Percentiles rank a stretch among this genome's conserved stretches.
phyloP scores from a whole-genome alignment of 2,329 filamentous ascomycete species.

The Trichophyton rubrum region DNA sequence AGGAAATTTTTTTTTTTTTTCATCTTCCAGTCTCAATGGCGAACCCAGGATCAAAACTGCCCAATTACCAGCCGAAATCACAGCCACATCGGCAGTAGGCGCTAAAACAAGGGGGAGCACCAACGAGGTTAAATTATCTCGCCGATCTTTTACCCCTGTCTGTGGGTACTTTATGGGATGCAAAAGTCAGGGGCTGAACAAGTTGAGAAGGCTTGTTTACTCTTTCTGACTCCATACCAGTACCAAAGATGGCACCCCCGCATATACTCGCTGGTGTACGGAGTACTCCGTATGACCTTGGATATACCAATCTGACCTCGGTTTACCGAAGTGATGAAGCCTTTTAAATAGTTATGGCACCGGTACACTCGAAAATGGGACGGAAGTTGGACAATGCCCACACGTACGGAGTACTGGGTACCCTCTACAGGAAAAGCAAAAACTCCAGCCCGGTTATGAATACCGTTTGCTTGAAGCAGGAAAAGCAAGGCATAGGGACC shows the following conservation, averaged over 20 bases:
- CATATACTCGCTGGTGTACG: neutral
- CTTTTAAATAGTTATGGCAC: neutral
- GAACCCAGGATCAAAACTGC: neutral
- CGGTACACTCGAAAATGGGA: neutral
- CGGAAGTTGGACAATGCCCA: neutral
- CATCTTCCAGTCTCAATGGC: neutral
- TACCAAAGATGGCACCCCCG: neutral
- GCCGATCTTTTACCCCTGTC: neutral
- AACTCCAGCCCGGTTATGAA: neutral
- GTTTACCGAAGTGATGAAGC: neutral
- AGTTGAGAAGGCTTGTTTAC: constrained; percentile 1
- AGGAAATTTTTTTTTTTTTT: neutral
- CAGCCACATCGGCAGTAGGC: neutral
- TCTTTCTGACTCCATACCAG: too few species aligned
- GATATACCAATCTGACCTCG: neutral
- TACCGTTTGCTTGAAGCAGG: neutral
- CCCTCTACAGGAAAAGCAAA: neutral
- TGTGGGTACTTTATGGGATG: neutral
- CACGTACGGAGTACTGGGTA: neutral
- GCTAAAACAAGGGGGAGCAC: neutral
- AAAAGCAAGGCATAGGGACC: neutral
- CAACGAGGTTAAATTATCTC: neutral
- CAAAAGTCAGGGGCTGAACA: neutral
- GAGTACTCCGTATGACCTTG: too few species aligned
- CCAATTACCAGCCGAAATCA: neutral